A percentile compares a stretch with the other conserved stretches of the same genome.
phyloP scores from a whole-genome alignment of 2,329 filamentous ascomycete genomes.

The Alternaria ethzedia region DNA sequence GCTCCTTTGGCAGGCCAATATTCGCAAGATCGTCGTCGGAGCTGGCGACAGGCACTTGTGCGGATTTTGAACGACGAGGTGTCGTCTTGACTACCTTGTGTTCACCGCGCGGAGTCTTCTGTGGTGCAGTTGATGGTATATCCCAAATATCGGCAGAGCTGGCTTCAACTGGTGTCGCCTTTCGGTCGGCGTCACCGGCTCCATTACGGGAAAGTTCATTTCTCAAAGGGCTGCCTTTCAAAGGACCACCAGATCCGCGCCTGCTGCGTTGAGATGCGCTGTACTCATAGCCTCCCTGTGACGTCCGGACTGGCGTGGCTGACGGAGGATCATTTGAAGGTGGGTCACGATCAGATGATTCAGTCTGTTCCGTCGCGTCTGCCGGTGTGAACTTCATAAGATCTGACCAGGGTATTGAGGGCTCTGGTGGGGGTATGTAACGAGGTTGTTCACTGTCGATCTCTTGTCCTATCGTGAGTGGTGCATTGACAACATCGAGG shows the following conservation, averaged over 20 bases:
- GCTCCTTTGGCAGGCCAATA: slow-evolving; percentile 38
- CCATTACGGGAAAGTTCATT: slow-evolving; percentile 1
- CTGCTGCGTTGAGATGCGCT: slow-evolving; percentile 11
- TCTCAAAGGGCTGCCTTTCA: slow-evolving; percentile 8
- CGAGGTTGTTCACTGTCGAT: slow-evolving; percentile 13
- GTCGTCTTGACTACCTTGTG: not conserved
- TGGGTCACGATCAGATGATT: slow-evolving; percentile 11
- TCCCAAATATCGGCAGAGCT: not conserved
- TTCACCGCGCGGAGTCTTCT: not conserved
- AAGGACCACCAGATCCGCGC: slow-evolving; percentile 5
- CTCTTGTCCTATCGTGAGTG: slow-evolving; percentile 33
- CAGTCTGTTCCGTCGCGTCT: slow-evolving; percentile 15
- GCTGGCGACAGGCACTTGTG: not conserved
- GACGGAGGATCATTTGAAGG: not conserved
- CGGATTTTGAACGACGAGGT: slow-evolving; percentile 5
- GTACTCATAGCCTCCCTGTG: not conserved
- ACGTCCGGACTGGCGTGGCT: not conserved
- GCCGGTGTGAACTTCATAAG: slow-evolving; percentile 34
- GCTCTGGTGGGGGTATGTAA: slow-evolving; percentile 31
- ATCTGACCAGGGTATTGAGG: slow-evolving; percentile 48
- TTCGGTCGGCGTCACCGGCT: not conserved
- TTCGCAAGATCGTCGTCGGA: slow-evolving; percentile 35
- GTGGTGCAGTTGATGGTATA: not conserved
- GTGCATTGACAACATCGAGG: slow-evolving; percentile 42
- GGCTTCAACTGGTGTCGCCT: not conserved